These are phyloP conservation scores for Parmelia sp. DNA, from an alignment of 495 filamentous ascomycete genomes.

Conservation along the genomic window DNA sequence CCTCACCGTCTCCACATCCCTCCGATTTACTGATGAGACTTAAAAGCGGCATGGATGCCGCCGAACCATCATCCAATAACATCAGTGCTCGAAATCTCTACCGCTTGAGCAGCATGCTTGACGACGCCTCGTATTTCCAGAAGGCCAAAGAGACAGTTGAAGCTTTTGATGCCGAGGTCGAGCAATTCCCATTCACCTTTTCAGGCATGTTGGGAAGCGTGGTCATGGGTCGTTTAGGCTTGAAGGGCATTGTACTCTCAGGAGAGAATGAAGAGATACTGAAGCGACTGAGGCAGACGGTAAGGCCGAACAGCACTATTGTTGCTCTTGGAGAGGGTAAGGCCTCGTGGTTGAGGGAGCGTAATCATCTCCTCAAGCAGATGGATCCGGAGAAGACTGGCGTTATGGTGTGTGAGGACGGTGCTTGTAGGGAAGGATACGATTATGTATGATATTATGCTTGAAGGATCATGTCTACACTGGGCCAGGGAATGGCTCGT, in stretches of 20 bases:
- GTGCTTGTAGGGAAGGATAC: slow-evolving; percentile 40
- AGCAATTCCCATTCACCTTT: slow-evolving; percentile 89
- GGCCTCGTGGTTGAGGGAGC: slow-evolving; percentile 48
- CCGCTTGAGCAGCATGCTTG: slow-evolving; percentile 65
- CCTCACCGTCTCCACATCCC: slow-evolving; percentile 57
- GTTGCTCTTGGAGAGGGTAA: slow-evolving; percentile 47
- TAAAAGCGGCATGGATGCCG: slow-evolving; percentile 89
- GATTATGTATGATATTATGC: slow-evolving; percentile 12
- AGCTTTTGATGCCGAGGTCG: slow-evolving; percentile 82
- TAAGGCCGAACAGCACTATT: slow-evolving; percentile 38
- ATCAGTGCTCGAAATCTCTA: slow-evolving; percentile 77
- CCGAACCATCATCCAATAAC: slow-evolving; percentile 83
- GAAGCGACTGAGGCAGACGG: slow-evolving; percentile 36
- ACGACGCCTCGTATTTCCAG: slow-evolving; percentile 54
- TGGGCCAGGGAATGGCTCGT: not conserved
- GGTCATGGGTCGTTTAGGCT: slow-evolving; percentile 47
- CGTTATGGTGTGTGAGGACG: slow-evolving; percentile 46
- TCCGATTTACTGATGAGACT: slow-evolving; percentile 76
- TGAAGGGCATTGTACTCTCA: slow-evolving; percentile 39
- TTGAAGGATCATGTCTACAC: not conserved
- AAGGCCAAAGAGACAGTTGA: slow-evolving; percentile 67
- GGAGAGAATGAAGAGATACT: slow-evolving; percentile 34
- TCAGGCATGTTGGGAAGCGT: slow-evolving; percentile 68
- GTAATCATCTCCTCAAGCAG: slow-evolving; percentile 41
- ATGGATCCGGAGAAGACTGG: slow-evolving; percentile 43